Conservation (phyloP, 441 rosid genomes). For the Kokia cookei region DNA sequence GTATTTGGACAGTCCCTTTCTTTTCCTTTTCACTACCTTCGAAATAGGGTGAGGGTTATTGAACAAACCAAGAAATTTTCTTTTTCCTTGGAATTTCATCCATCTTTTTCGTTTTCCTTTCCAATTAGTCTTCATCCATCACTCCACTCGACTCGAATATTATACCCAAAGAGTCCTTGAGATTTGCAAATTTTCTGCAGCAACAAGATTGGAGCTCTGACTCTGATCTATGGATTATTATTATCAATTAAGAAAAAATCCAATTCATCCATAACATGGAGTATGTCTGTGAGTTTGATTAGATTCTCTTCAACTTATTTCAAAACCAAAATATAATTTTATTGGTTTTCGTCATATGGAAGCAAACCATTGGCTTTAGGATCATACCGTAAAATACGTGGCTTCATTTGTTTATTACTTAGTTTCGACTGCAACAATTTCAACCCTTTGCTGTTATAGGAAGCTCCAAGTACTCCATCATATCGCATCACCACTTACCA, state of each 20-base stretch:
- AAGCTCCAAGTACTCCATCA: neutral
- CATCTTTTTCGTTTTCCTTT: no score
- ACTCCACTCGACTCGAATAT: neutral
- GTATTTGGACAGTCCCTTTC: slow-evolving; percentile 63
- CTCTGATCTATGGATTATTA: no score
- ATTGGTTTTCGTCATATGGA: slow-evolving; percentile 13
- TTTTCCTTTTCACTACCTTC: slow-evolving; percentile 13
- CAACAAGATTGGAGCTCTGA: neutral
- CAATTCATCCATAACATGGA: slow-evolving; percentile 12
- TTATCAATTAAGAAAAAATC: neutral
- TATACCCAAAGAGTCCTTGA: neutral
- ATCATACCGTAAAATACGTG: neutral
- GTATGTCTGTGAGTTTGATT: slow-evolving; percentile 42
- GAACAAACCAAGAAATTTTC: no score
- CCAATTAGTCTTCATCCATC: neutral
- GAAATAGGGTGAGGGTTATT: no score
- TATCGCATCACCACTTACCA: neutral
- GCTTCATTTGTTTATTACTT: slow-evolving; percentile 39
- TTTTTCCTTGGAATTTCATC: no score
- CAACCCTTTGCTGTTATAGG: neutral
- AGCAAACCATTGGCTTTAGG: slow-evolving; percentile 25
- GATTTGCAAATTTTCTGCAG: neutral
- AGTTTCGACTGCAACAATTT: slow-evolving; percentile 25
- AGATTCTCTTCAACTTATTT: slow-evolving; percentile 12
- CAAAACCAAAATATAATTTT: neutral